A percentile compares a stretch with the other conserved stretches of the same genome.
These are phyloP conservation scores for Pseudogymnoascus sp. DNA, from an alignment of 2,329 filamentous ascomycete genomes.

Conservation along the genomic window DNA sequence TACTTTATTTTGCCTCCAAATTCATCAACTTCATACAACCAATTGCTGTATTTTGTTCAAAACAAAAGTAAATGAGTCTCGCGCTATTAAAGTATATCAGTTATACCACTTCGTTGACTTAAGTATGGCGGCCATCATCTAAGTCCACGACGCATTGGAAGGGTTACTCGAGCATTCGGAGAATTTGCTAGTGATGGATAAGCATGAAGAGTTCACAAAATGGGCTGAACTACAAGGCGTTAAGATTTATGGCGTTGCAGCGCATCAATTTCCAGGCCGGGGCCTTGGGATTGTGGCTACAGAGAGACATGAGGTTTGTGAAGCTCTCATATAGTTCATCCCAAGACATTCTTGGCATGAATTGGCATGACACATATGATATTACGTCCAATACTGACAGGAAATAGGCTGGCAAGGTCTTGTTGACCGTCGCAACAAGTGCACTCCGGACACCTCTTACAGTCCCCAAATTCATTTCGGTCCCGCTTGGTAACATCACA, in stretches of 20 bases:
- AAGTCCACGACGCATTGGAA: background rate
- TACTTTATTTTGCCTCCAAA: constrained; percentile 2
- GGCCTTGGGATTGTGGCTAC: constrained; percentile 73
- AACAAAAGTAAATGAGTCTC: background rate
- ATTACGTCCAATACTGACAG: background rate
- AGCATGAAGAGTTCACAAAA: constrained; percentile 47
- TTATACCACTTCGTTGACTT: background rate
- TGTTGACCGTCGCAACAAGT: constrained; percentile 57
- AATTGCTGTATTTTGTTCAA: background rate
- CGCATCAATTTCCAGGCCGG: constrained; percentile 58
- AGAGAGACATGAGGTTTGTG: constrained; percentile 52
- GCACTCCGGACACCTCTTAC: constrained; percentile 58
- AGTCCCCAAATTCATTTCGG: constrained; percentile 45
- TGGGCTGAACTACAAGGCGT: constrained; percentile 64
- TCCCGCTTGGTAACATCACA: constrained; percentile 46
- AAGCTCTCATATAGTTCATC: background rate
- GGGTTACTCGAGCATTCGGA: background rate
- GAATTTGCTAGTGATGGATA: constrained; percentile 21
- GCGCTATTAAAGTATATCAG: background rate
- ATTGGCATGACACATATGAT: background rate
- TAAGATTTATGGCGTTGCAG: constrained; percentile 56
- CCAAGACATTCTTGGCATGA: background rate
- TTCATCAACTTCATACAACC: background rate
- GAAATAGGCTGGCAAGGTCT: constrained; percentile 45
- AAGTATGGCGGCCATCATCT: background rate